These are phyloP conservation scores for Colletotrichum gloeosporioides DNA, from an alignment of 2,329 filamentous ascomycete species.

Conservation along the genomic window DNA sequence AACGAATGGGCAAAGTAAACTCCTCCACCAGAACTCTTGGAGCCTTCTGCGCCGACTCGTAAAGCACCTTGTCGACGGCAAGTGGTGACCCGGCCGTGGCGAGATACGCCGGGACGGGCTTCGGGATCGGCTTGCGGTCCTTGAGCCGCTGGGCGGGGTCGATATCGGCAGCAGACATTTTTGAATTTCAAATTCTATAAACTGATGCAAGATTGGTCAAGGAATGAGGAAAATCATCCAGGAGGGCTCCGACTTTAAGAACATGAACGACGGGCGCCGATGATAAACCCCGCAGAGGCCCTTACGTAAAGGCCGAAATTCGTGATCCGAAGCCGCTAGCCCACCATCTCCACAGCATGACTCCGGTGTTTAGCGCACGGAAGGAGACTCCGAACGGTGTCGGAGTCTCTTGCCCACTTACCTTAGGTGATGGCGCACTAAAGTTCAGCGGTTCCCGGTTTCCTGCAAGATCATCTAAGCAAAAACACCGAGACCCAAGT, in stretches of 20 bases:
- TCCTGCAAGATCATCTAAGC: not conserved
- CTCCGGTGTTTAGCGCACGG: not conserved
- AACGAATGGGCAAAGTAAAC: constrained; percentile 74
- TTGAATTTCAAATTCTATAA: not conserved
- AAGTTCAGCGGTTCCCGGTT: not conserved
- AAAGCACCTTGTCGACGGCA: constrained; percentile 50
- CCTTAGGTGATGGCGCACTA: not conserved
- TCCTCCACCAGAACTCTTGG: constrained; percentile 47
- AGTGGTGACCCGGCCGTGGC: constrained; percentile 47
- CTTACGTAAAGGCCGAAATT: constrained; percentile 8
- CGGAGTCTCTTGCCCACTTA: not conserved
- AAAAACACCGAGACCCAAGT: not conserved
- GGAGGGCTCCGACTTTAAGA: not conserved
- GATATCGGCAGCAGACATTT: not conserved
- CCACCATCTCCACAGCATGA: not conserved
- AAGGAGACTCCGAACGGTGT: not conserved
- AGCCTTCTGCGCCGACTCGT: constrained; percentile 65
- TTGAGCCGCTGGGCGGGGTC: constrained; percentile 37
- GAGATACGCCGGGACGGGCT: constrained; percentile 55
- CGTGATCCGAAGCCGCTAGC: constrained; percentile 7
- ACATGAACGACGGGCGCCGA: not conserved
- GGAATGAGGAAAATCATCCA: not conserved
- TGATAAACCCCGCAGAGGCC: constrained; percentile 3
- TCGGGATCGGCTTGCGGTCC: constrained; percentile 49
- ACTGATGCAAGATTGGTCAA: not conserved